Evolutionary conservation across 2,329 filamentous ascomycete species (phyloP).

Genomic region (Arthroderma sp.): DNA sequence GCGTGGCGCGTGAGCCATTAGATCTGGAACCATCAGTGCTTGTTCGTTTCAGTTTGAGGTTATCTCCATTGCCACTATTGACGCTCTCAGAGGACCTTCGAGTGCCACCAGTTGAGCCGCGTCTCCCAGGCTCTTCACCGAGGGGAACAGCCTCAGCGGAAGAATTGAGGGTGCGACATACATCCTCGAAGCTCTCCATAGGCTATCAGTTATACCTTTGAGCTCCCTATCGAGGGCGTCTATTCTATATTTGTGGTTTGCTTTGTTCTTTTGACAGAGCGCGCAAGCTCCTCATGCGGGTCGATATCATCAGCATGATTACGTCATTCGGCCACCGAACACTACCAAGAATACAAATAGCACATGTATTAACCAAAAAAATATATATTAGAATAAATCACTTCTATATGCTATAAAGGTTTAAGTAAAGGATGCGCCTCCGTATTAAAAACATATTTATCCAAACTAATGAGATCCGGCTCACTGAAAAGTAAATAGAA

Average conservation of each 20-base stretch:
- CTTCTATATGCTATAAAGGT: conserved; percentile 1
- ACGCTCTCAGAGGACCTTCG: conserved; percentile 5
- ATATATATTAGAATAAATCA: no score
- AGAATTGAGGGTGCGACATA: conserved; percentile 17
- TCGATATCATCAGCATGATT: no score
- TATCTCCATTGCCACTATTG: not conserved
- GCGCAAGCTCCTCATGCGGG: no score
- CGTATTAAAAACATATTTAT: conserved; percentile 53
- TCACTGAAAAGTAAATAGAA: conserved; percentile 71
- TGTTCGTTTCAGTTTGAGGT: not conserved
- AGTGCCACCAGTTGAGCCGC: conserved; percentile 1
- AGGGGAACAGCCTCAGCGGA: conserved; percentile 14
- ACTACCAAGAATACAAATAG: no score
- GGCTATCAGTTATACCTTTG: not conserved
- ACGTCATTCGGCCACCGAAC: no score
- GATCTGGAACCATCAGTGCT: not conserved
- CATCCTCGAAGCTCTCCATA: conserved; percentile 31
- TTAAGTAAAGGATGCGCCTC: conserved; percentile 41
- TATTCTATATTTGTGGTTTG: no score
- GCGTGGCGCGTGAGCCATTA: not conserved
- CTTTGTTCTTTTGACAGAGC: no score
- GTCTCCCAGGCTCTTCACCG: conserved; percentile 8
- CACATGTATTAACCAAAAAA: no score
- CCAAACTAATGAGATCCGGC: conserved; percentile 51
- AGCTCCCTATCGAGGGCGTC: no score